Evolutionary conservation across 2,329 filamentous ascomycete genomes (phyloP).

Genomic region (Aspergillus sp.): DNA sequence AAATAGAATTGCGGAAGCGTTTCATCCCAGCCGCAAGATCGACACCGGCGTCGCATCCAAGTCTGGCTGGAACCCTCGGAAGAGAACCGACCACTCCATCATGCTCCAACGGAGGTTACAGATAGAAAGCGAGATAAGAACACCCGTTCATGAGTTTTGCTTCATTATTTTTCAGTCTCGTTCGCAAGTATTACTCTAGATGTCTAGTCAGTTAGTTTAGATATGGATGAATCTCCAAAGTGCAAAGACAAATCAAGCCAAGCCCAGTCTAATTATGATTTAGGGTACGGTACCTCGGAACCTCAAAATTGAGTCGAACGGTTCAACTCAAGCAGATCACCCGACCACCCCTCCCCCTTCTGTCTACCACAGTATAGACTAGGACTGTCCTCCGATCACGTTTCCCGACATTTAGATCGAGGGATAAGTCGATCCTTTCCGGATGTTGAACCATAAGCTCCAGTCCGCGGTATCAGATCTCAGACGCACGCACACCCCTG

Average conservation of each 20-base stretch:
- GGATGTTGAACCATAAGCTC: not conserved
- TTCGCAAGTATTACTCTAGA: not conserved
- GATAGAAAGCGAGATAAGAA: not conserved
- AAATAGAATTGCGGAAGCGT: not conserved
- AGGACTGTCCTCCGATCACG: not conserved
- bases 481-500: not conserved
- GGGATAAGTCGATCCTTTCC: not conserved
- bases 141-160: not conserved
- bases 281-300: not conserved
- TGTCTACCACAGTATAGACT: not conserved
- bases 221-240: not conserved
- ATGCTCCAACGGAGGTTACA: not conserved
- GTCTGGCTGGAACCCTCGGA: not conserved
- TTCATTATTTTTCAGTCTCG: not conserved
- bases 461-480: slow-evolving; percentile 2
- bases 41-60: not conserved
- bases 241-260: too few relatives aligned
- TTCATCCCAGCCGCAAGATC: not conserved
- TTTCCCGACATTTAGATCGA: not conserved
- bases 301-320: not conserved
- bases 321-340: not conserved
- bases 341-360: not conserved
- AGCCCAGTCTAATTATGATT: too few relatives aligned
- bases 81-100: not conserved
- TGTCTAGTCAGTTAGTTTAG: not conserved